Percentiles rank a stretch among this genome's conserved stretches.
These are phyloP conservation scores for Fusarium chuoi DNA, from an alignment of 2,329 filamentous ascomycete species.

Conservation along the genomic window DNA sequence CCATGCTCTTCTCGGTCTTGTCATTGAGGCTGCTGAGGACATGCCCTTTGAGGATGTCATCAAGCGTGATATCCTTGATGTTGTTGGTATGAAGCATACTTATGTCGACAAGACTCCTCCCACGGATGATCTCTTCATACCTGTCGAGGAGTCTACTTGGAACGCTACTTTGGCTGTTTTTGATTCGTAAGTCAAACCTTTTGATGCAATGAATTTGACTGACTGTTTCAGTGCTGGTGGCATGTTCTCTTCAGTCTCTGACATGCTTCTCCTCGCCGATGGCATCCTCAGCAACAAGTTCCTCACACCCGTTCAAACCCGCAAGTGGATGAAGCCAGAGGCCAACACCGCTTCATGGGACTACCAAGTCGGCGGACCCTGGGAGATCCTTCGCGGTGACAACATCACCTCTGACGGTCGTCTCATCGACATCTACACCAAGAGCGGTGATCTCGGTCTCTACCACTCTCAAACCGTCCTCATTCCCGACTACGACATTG, in stretches of 20 bases:
- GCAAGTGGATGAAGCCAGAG: slow-evolving; percentile 58
- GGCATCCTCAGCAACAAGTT: slow-evolving; percentile 57
- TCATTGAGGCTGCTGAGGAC: slow-evolving; percentile 57
- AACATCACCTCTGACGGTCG: slow-evolving; percentile 52
- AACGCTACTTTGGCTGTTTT: slow-evolving; percentile 49
- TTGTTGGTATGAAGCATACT: slow-evolving; percentile 55
- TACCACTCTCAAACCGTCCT: slow-evolving; percentile 55
- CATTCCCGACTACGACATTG: slow-evolving; percentile 59
- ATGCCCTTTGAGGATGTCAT: slow-evolving; percentile 53
- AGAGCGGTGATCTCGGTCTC: slow-evolving; percentile 54
- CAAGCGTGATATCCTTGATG: slow-evolving; percentile 53
- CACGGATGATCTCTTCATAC: slow-evolving; percentile 49
- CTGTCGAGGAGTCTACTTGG: slow-evolving; percentile 48
- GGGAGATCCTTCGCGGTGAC: slow-evolving; percentile 57
- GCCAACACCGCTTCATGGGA: slow-evolving; percentile 51
- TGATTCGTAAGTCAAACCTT: slow-evolving; percentile 44
- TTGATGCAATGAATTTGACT: accelerated
- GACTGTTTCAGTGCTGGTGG: slow-evolving; percentile 48
- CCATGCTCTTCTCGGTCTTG: slow-evolving; percentile 56
- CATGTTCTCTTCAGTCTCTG: slow-evolving; percentile 54
- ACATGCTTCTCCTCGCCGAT: slow-evolving; percentile 54
- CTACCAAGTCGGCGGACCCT: slow-evolving; percentile 56
- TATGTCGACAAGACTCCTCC: slow-evolving; percentile 49
- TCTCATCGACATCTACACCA: slow-evolving; percentile 59
- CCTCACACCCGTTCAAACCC: slow-evolving; percentile 52